Evolutionary conservation across 2,329 filamentous ascomycete species (phyloP), one percentile per base, ranked within the genome.

Genomic region (Macrophomina pseudophaseolina): DNA sequence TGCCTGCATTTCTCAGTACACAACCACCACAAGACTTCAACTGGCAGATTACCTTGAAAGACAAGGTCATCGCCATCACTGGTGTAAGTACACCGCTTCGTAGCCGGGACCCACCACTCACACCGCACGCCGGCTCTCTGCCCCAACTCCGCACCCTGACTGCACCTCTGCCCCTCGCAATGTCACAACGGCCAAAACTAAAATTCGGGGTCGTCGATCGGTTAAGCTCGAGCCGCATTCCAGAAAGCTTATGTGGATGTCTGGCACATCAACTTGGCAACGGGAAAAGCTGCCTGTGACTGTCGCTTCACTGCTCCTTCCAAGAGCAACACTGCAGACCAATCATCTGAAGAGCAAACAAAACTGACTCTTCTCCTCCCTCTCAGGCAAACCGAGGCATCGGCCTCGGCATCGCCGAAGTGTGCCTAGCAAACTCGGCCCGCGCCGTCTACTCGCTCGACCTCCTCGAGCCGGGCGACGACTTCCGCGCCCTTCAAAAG

Each of bases 381-480:
- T n/a, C 6, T 1, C 44, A 66, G 64, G 72, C 72, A 16, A 78
- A 75, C 67, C 71, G 73, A 54, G 77, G 77, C n/a, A 74, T 80
- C 12, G 78, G 77, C 0, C 72, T 74, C 54, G 74, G 71, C 46
- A 75, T 78, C 18, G 68, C 75, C 33, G 68, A 75, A 68, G 68
- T 78, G 18, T 83, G 80, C 69, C 75, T 84, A 9, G 79, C 77
- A 69, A 84, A 84, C 71, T 73, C 72, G 3, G 82, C 82, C 23
- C 75, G 73, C 40, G 70, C 68, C 40, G 75, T 82, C 53, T 82
- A 79, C 74, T 80, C 77, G 12, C 73, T 82, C 44, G 80, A 82
- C 71, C 73, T 81, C 52, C 73, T 76, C 62, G 74, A 76, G 30
- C 76, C 77, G 0, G 72, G 72, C 18, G 72, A 74, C n/a, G 76